Conservation (phyloP, 2,329 filamentous ascomycete species). For the Paraphoma chrysanthemicola region DNA sequence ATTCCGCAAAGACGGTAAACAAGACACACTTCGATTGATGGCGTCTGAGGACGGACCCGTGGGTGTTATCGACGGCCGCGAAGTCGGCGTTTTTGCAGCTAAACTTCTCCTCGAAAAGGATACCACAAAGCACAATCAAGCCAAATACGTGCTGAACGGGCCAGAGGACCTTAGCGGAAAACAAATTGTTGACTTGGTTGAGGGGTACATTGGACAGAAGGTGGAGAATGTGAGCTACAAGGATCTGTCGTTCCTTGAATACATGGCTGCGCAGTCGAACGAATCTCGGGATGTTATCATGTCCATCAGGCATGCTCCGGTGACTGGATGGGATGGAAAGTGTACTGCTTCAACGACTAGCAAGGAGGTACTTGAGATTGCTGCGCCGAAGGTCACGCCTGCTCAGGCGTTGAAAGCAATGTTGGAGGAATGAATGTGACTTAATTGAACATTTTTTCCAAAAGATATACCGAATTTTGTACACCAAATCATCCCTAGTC, state of each 20-base stretch:
- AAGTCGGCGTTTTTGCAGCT: conserved; percentile 21
- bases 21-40: conserved; percentile 9
- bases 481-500: too few relatives aligned
- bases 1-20: conserved; percentile 5
- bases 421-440: neutral
- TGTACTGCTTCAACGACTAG: conserved; percentile 16
- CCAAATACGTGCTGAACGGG: conserved; percentile 21
- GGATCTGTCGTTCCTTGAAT: conserved; percentile 12
- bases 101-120: conserved; percentile 8
- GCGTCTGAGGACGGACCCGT: conserved; percentile 1
- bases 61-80: conserved; percentile 19
- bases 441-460: too few relatives aligned
- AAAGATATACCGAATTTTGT: too few relatives aligned
- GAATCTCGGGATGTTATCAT: conserved; percentile 17
- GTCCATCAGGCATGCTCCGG: conserved; percentile 11
- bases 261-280: conserved; percentile 6
- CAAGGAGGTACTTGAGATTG: conserved; percentile 20
- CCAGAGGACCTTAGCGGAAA: conserved; percentile 19
- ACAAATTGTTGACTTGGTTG: conserved; percentile 18
- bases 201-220: conserved; percentile 14
- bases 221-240: conserved; percentile 18
- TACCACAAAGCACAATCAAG: conserved; percentile 10
- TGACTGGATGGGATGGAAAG: conserved; percentile 14
- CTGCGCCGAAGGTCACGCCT: conserved; percentile 9
- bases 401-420: neutral